phyloP scores from a whole-genome alignment of 1,284 basidiomycete genomes.

The Earliella scabrosa region DNA sequence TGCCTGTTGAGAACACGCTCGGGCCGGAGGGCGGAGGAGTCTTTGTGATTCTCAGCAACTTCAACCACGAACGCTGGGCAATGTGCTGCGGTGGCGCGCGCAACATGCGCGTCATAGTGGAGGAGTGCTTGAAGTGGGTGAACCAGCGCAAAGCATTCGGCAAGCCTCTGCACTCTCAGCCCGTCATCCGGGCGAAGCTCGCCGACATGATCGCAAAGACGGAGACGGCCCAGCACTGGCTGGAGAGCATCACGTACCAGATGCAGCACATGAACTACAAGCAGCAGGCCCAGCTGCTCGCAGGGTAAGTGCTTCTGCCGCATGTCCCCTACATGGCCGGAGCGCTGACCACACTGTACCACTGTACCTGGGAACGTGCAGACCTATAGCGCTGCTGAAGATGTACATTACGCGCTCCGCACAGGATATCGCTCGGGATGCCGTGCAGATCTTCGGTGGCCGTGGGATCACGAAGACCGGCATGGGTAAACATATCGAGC shows the following conservation, averaged over 20 bases:
- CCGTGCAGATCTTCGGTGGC: conserved; percentile 59
- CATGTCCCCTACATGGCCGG: background rate
- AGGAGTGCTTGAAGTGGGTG: conserved; percentile 81
- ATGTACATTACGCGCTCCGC: conserved; percentile 36
- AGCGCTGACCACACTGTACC: conserved; percentile 7
- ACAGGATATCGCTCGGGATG: conserved; percentile 44
- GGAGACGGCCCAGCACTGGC: conserved; percentile 84
- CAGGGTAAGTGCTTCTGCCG: conserved; percentile 41
- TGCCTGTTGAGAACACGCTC: conserved; percentile 86
- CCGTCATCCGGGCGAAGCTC: conserved; percentile 85
- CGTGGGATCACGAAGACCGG: conserved; percentile 56
- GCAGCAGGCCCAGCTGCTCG: conserved; percentile 45
- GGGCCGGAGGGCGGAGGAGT: conserved; percentile 84
- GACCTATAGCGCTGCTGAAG: conserved; percentile 36
- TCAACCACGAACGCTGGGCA: conserved; percentile 76
- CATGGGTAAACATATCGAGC: conserved; percentile 63
- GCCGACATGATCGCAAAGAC: conserved; percentile 86
- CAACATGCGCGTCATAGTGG: conserved; percentile 59
- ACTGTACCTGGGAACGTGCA: conserved; percentile 15
- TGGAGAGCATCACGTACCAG: conserved; percentile 90
- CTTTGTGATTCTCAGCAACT: conserved; percentile 78
- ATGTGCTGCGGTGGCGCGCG: conserved; percentile 70
- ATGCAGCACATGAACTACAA: conserved; percentile 85
- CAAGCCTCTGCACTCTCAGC: conserved; percentile 81
- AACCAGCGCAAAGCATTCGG: conserved; percentile 86